Evolutionary conservation across 2,329 filamentous ascomycete species (phyloP).

Genomic region (Penicillium brevicompactum): DNA sequence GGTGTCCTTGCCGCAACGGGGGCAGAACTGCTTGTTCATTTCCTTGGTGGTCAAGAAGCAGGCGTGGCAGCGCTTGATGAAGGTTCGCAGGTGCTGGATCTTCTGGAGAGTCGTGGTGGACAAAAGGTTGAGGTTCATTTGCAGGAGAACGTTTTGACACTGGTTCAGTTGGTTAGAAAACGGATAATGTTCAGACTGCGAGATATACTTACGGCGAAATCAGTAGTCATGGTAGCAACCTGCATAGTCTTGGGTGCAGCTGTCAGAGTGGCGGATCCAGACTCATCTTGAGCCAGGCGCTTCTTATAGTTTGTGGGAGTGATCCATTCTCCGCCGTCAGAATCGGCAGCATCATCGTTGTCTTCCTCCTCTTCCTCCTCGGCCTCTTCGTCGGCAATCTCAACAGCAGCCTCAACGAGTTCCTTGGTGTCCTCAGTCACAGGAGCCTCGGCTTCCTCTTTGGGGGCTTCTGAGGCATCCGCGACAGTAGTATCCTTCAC

Average conservation of each 20-base stretch:
- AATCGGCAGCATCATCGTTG: constrained; percentile 42
- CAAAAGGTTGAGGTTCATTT: constrained; percentile 90
- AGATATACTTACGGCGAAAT: constrained; percentile 75
- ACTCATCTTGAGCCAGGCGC: constrained; percentile 70
- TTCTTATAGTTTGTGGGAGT: constrained; percentile 90
- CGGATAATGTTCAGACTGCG: not conserved
- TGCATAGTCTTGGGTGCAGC: constrained; percentile 69
- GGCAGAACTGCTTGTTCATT: constrained; percentile 89
- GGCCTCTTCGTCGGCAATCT: constrained; percentile 28
- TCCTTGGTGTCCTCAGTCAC: constrained; percentile 19
- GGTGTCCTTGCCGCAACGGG: constrained; percentile 83
- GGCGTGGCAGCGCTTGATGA: constrained; percentile 88
- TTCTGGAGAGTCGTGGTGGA: constrained; percentile 72
- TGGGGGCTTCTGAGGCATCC: constrained; percentile 29
- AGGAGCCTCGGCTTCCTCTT: constrained; percentile 23
- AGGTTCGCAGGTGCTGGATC: constrained; percentile 83
- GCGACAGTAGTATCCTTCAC: constrained; percentile 29
- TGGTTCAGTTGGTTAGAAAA: constrained; percentile 18
- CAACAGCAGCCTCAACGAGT: constrained; percentile 26
- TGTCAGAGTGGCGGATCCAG: constrained; percentile 51
- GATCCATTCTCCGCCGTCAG: constrained; percentile 78
- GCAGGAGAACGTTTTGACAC: constrained; percentile 84
- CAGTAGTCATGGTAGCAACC: constrained; percentile 88
- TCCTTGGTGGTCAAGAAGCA: constrained; percentile 86
- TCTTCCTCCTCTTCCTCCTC: constrained; percentile 32